Conservation (phyloP, 371 early-diverging fungal species). For the Cokeromyces recurvatus region DNA sequence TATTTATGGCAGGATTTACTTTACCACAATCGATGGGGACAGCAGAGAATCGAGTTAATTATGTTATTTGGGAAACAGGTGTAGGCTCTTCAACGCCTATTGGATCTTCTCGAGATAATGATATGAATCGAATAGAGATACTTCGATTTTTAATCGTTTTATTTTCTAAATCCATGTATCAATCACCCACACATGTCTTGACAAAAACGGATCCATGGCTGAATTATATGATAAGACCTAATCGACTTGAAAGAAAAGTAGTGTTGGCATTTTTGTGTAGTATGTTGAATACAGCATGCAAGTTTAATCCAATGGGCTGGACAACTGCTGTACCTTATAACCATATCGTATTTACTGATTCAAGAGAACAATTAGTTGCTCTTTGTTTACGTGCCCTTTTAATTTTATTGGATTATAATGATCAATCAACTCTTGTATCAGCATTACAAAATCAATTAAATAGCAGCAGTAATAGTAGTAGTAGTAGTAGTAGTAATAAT, state of each 20-base stretch:
- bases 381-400: constrained; percentile 62
- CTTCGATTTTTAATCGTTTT: constrained; percentile 70
- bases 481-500: background rate
- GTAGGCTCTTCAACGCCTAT: constrained; percentile 62
- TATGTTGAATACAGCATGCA: constrained; percentile 66
- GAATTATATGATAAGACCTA: constrained; percentile 42
- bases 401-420: constrained; percentile 57
- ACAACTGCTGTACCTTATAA: constrained; percentile 74
- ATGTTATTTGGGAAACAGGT: constrained; percentile 77
- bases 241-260: constrained; percentile 60
- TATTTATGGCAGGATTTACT: constrained; percentile 76
- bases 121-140: constrained; percentile 62
- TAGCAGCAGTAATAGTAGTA: background rate
- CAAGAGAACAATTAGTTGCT: constrained; percentile 63
- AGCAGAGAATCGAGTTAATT: constrained; percentile 44
- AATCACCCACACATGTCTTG: constrained; percentile 45
- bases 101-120: constrained; percentile 62
- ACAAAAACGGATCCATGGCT: constrained; percentile 48
- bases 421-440: no score
- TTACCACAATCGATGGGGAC: constrained; percentile 51
- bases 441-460: background rate
- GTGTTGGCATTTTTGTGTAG: constrained; percentile 72
- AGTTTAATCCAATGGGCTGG: constrained; percentile 78
- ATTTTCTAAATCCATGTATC: constrained; percentile 71
- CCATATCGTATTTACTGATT: constrained; percentile 66